Base-by-base conservation (phyloP, 345 rosid species). In the Combretum micranthum region DNA sequence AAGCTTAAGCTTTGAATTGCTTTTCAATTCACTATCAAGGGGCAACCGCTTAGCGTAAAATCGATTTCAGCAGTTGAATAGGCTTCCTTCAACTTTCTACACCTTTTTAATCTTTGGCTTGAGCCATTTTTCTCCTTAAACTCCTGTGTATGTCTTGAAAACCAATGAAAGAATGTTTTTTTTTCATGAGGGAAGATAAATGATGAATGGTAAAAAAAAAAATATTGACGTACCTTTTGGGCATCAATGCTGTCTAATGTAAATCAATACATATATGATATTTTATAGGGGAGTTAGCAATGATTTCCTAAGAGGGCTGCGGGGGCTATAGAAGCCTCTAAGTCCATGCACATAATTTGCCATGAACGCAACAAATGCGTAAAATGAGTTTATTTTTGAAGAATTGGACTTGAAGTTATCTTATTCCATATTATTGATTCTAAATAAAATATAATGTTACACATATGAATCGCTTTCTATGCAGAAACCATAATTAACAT, bases 131-230 rank as follows among this genome's bases (percentile, higher is more conserved):
- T n/a, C 73, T 78, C 83, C 65, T 80, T 83, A 57, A 83, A 84
- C 76, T 86, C 91, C 13, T 42, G 61, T 39, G 75, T 96, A 92
- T 37, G 96, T 96, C 69, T 93, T 88, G 51, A 20, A 63, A 12
- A n/a, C n/a, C n/a, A 13, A 47, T 19, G 13, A 37, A 32, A 7
- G 9, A 13, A 54, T 4, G 18, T n/a, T n/a, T n/a, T n/a, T n/a
- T n/a, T n/a, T n/a, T n/a, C n/a, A n/a, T n/a, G n/a, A n/a, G n/a
- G 6, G 10, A 39, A 10, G 20, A 42, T 13, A 19, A n/a, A n/a
- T n/a, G n/a, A n/a, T n/a, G n/a, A n/a, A n/a, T n/a, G n/a, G n/a
- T n/a, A n/a, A n/a, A n/a, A n/a, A n/a, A n/a, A n/a, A n/a, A n/a
- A n/a, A n/a, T n/a, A n/a, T n/a, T n/a, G n/a, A n/a, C n/a, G n/a